Conservation (phyloP, 805 yeast genomes). For the Ogataea trehaloabstinens region DNA sequence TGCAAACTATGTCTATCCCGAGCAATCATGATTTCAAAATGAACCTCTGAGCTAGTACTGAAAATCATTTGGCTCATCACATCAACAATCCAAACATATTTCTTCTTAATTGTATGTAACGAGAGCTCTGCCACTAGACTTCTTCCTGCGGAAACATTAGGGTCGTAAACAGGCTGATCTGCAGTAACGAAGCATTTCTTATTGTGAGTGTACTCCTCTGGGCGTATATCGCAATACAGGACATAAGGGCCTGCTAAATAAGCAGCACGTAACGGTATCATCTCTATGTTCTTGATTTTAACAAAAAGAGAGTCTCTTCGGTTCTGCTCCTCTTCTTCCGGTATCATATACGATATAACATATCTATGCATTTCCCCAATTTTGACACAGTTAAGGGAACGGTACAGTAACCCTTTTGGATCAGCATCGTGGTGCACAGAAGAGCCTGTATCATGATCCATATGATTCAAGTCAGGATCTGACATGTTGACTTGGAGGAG, state of each 20-base stretch:
- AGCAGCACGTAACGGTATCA: slow-evolving; percentile 73
- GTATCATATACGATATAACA: slow-evolving; percentile 44
- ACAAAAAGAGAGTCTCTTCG: slow-evolving; percentile 40
- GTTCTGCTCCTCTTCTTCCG: slow-evolving; percentile 28
- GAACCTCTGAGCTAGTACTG: slow-evolving; percentile 62
- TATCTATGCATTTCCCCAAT: slow-evolving; percentile 63
- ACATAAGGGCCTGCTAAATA: slow-evolving; percentile 87
- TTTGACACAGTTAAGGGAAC: slow-evolving; percentile 39
- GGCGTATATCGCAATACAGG: slow-evolving; percentile 77
- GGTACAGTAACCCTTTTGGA: slow-evolving; percentile 17
- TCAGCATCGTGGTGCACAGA: slow-evolving; percentile 1
- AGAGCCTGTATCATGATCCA: no score
- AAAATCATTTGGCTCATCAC: slow-evolving; percentile 78
- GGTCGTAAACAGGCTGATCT: slow-evolving; percentile 74
- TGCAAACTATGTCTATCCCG: slow-evolving; percentile 39
- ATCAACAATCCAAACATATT: slow-evolving; percentile 76
- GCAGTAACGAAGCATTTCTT: slow-evolving; percentile 61
- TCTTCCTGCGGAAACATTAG: slow-evolving; percentile 70
- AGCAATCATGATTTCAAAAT: slow-evolving; percentile 61
- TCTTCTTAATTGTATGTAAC: slow-evolving; percentile 57
- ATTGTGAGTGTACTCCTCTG: slow-evolving; percentile 58
- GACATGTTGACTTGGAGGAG: no score
- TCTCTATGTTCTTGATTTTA: slow-evolving; percentile 68
- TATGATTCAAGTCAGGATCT: no score
- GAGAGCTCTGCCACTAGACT: slow-evolving; percentile 57